Evolutionary conservation across 1,139 yeast genomes (phyloP).

Genomic region (Tardiomyces depauwii): DNA sequence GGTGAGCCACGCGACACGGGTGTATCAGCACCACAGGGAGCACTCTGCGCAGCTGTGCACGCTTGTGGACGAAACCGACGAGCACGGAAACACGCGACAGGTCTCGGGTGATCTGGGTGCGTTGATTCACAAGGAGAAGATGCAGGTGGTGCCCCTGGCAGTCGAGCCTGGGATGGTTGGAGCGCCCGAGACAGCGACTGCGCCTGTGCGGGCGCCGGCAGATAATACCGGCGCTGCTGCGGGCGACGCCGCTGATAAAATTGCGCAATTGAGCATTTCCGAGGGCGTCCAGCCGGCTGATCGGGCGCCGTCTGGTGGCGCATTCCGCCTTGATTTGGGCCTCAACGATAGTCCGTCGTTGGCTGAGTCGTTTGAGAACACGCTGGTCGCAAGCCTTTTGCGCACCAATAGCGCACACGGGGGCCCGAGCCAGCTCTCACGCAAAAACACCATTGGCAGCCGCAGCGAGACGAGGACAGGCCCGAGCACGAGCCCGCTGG

Average conservation of each 20-base stretch:
- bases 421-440: conserved; percentile 3
- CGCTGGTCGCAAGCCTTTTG: background rate
- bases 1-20: background rate
- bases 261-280: background rate
- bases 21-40: background rate
- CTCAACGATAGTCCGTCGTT: background rate
- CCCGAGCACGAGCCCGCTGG: conserved; percentile 9
- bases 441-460: conserved; percentile 9
- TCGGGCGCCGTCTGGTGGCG: background rate
- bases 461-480: conserved; percentile 6
- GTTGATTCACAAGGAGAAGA: background rate
- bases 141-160: background rate
- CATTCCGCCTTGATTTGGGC: background rate
- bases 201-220: too few relatives aligned
- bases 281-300: background rate
- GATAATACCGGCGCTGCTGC: too few relatives aligned
- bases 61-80: background rate
- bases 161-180: background rate
- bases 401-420: background rate
- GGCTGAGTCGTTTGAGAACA: background rate
- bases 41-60: background rate
- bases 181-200: too few relatives aligned
- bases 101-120: background rate
- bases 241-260: background rate
- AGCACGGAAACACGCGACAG: background rate